Base-by-base conservation (phyloP, 257 asterid species). In the Scutellaria minor region DNA sequence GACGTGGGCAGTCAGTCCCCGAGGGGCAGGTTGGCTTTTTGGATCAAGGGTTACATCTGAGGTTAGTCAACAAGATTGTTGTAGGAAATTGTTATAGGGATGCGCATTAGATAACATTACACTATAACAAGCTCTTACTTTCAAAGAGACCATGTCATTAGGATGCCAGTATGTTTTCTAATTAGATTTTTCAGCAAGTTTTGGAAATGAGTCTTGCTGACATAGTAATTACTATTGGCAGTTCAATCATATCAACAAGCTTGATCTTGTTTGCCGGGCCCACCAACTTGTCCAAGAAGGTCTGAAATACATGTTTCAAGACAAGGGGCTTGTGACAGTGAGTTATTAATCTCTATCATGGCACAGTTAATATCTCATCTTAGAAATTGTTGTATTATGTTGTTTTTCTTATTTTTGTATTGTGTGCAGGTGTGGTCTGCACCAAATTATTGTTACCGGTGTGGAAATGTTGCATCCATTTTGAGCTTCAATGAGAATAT, bases 271-370 rank as follows among this genome's bases (percentile, higher is more conserved):
- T 60, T 94, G 99, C 46, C 97, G 99, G 57, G 99, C 99, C 73
- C 99, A 94, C 87, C 99, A 94, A 82, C 97, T 94, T 81, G 99
- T 94, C 68, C 99, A 94, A 84, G 99, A 94, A 87, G 99, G 97
- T 66, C 84, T 94, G 12, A 94, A 94, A 83, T 94, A 91, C 75
- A 94, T 94, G 99, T 94, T 94, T 81, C 99, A 87, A 80, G 99
- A 94, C 75, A 94, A 94, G 84, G 99, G 97, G 72, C 95, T 91
- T 65, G 99, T 94, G 64, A 94, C 99, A 44, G 99, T 94, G 77
- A 89, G 99, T 87, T 40, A 50, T 47, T 60, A n/a, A 37, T 60
- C 11, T 55, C 61, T 20, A 22, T 55, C 37, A 24, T 55, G 61
- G 39, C 24, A 55, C 9, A 53, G 9, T 15, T 53, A 6, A 53